These are phyloP conservation scores for Eucalyptus tenuipes DNA, from an alignment of 345 rosid species.

Conservation along the genomic window DNA sequence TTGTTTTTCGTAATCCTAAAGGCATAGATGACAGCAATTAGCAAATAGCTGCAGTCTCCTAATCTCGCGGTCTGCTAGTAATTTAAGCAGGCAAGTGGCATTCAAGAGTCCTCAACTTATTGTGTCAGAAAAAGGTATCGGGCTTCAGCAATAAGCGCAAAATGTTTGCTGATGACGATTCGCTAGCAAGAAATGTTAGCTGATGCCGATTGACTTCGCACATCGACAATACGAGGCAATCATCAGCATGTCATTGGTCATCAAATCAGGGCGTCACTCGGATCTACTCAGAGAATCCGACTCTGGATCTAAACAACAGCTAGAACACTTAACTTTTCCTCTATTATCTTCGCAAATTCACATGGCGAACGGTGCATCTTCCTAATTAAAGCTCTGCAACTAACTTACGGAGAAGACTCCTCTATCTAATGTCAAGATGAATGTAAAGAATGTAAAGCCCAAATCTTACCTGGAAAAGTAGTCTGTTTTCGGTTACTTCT, in stretches of 20 bases:
- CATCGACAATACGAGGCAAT: background rate
- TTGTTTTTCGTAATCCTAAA: background rate
- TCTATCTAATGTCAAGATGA: background rate
- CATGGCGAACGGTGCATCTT: background rate
- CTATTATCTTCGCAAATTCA: background rate
- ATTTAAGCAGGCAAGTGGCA: background rate
- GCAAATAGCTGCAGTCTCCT: background rate
- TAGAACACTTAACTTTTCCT: background rate
- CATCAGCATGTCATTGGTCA: background rate
- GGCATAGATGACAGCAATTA: background rate
- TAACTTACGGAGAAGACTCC: background rate
- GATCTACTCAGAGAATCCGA: background rate
- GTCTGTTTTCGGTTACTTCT: background rate
- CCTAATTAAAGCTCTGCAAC: background rate
- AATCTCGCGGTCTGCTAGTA: background rate
- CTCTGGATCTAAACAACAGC: background rate
- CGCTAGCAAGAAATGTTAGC: background rate
- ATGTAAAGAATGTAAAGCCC: background rate
- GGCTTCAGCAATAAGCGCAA: background rate
- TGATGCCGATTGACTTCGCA: background rate
- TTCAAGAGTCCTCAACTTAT: background rate
- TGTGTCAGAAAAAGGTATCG: background rate
- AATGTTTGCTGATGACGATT: background rate
- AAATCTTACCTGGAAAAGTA: slow-evolving; percentile 1
- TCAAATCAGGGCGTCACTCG: background rate